phyloP scores from a whole-genome alignment of 768 basidiomycete genomes.

The Symmetrospora coprosmae region DNA sequence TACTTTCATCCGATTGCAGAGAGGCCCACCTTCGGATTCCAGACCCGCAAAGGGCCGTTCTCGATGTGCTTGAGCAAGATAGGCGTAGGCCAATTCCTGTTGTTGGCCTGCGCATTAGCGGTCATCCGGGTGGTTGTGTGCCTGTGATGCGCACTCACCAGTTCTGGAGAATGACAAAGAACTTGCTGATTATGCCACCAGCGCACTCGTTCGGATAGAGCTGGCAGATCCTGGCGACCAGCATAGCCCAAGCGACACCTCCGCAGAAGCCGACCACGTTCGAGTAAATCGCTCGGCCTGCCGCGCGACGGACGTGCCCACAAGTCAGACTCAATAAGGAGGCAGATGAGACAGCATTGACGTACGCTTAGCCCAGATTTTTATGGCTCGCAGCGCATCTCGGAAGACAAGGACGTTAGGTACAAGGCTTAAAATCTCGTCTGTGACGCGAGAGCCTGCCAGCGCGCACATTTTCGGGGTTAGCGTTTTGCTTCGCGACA shows the following conservation, averaged over 20 bases:
- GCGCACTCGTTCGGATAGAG: constrained; percentile 88
- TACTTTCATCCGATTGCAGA: neutral
- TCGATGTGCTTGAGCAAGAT: constrained; percentile 95
- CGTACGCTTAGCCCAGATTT: constrained; percentile 86
- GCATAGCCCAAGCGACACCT: constrained; percentile 96
- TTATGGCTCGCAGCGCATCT: constrained; percentile 85
- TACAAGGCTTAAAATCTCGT: constrained; percentile 85
- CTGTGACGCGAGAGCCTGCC: constrained; percentile 82
- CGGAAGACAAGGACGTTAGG: constrained; percentile 89
- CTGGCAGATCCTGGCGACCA: constrained; percentile 98
- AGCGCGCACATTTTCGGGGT: too few relatives aligned
- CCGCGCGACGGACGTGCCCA: neutral
- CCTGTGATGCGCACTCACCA: too few relatives aligned
- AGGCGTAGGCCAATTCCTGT: constrained; percentile 93
- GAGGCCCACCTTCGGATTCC: constrained; percentile 79
- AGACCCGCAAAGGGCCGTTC: constrained; percentile 46
- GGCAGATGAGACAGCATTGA: neutral
- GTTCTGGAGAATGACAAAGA: constrained; percentile 96
- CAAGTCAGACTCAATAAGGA: neutral
- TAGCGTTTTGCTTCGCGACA: neutral
- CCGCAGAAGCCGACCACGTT: constrained; percentile 96
- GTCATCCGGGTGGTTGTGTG: neutral
- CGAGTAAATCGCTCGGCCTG: constrained; percentile 90
- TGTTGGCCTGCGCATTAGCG: constrained; percentile 1
- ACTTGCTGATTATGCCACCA: constrained; percentile 87